Percentiles rank a stretch among this genome's conserved stretches.
Conservation (phyloP, 345 rosid species). For the Rhodamnia argentea region DNA sequence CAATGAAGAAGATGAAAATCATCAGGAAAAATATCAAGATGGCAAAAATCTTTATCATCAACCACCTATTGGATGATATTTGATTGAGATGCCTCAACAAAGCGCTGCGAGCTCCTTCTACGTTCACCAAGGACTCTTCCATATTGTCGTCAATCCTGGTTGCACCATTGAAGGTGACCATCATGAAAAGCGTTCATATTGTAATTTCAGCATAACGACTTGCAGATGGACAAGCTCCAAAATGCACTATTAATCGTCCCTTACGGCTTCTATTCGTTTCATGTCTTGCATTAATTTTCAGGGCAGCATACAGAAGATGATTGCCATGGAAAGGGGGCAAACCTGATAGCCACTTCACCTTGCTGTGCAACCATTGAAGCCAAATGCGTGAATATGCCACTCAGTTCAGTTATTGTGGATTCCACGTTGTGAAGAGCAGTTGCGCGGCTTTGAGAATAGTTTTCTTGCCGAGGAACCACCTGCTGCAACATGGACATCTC, state of each 20-base stretch:
- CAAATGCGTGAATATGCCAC: slow-evolving; percentile 82
- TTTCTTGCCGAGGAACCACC: slow-evolving; percentile 70
- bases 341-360: slow-evolving; percentile 91
- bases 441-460: slow-evolving; percentile 55
- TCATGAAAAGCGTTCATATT: not conserved
- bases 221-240: not conserved
- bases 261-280: not conserved
- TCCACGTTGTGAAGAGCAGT: slow-evolving; percentile 79
- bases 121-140: slow-evolving; percentile 81
- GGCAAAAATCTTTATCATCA: slow-evolving; percentile 82
- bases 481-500: slow-evolving; percentile 91
- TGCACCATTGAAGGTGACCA: slow-evolving; percentile 7
- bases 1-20: slow-evolving; percentile 60
- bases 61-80: slow-evolving; percentile 94
- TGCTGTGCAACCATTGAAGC: slow-evolving; percentile 92
- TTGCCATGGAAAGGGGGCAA: not conserved
- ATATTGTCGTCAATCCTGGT: slow-evolving; percentile 88
- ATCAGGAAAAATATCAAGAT: slow-evolving; percentile 53
- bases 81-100: slow-evolving; percentile 62
- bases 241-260: not conserved
- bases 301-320: not conserved
- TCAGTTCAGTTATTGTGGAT: slow-evolving; percentile 79
- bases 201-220: not conserved
- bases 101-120: slow-evolving; percentile 74
- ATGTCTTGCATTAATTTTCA: not conserved